Percentiles rank a stretch among this genome's conserved stretches.
These are phyloP conservation scores for Colletotrichum zoysiae DNA, from an alignment of 2,329 filamentous ascomycete species.

Conservation along the genomic window DNA sequence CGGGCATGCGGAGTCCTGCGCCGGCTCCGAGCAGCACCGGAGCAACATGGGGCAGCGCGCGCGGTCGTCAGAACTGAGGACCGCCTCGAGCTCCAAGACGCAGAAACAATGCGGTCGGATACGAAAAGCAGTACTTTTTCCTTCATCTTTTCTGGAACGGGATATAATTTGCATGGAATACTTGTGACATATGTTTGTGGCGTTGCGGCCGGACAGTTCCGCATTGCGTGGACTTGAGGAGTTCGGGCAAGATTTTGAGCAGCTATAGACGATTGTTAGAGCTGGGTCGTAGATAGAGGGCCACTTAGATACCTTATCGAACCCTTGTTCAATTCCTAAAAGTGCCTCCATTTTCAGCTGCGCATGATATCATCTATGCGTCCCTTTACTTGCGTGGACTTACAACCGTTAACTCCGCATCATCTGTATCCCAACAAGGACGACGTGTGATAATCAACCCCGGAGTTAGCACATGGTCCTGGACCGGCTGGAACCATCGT, in stretches of 20 bases:
- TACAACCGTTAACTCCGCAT: conserved; percentile 10
- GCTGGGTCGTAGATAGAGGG: no score
- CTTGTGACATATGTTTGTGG: neutral
- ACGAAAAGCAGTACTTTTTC: neutral
- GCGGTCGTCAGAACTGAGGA: neutral
- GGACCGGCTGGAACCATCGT: neutral
- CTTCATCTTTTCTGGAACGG: neutral
- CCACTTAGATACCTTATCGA: neutral
- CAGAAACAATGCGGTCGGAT: neutral
- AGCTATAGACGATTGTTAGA: neutral
- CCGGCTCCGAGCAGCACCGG: conserved; percentile 25
- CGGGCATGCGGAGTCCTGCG: neutral
- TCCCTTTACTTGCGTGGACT: neutral
- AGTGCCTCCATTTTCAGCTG: neutral
- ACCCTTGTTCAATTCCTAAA: neutral
- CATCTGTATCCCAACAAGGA: neutral
- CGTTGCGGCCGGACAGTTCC: no score
- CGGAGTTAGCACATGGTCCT: neutral
- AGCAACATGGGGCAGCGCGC: conserved; percentile 25
- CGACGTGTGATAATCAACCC: neutral
- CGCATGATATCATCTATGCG: neutral
- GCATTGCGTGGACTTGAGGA: neutral
- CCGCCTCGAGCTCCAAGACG: neutral
- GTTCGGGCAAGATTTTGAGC: neutral
- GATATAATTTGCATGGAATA: no score